These are phyloP conservation scores for Xylaria venustula DNA, from an alignment of 495 filamentous ascomycete genomes.

Conservation along the genomic window DNA sequence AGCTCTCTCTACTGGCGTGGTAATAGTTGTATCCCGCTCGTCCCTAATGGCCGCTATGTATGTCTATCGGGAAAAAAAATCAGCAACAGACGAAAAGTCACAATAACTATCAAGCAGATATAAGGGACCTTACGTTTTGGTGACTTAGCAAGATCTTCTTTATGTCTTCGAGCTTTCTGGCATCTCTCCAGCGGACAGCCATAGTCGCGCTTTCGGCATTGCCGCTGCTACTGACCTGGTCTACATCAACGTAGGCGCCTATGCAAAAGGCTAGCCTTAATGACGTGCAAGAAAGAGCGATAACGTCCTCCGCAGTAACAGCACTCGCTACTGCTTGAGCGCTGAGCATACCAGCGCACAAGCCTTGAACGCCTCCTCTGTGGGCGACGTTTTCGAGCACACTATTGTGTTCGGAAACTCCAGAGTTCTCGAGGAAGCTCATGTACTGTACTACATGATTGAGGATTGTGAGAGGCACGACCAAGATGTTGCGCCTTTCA, in stretches of 20 bases:
- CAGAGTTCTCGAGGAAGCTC: not conserved
- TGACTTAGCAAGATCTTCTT: not conserved
- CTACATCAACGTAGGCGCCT: not conserved
- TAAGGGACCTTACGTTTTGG: not conserved
- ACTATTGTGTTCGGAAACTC: not conserved
- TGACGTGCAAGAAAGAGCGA: constrained; percentile 26
- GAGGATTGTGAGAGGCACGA: not conserved
- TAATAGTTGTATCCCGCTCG: not conserved
- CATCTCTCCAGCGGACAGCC: not conserved
- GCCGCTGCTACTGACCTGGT: not conserved
- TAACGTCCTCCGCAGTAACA: constrained; percentile 29
- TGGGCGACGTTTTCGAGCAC: not conserved
- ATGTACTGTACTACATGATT: not conserved
- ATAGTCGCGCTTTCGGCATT: not conserved
- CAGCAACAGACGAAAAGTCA: not conserved
- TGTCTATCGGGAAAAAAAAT: not conserved
- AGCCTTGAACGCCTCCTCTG: constrained; percentile 27
- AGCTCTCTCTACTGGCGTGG: not conserved
- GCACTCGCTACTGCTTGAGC: constrained; percentile 31
- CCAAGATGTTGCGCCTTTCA: not conserved
- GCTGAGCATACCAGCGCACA: constrained; percentile 40
- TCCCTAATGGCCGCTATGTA: not conserved
- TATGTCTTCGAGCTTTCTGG: not conserved
- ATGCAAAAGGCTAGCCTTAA: not conserved
- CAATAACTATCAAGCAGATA: not conserved